Percentiles rank a stretch among this genome's conserved stretches.
Evolutionary conservation across 495 filamentous ascomycete genomes (phyloP).

Genomic region (Neurospora hispaniola): DNA sequence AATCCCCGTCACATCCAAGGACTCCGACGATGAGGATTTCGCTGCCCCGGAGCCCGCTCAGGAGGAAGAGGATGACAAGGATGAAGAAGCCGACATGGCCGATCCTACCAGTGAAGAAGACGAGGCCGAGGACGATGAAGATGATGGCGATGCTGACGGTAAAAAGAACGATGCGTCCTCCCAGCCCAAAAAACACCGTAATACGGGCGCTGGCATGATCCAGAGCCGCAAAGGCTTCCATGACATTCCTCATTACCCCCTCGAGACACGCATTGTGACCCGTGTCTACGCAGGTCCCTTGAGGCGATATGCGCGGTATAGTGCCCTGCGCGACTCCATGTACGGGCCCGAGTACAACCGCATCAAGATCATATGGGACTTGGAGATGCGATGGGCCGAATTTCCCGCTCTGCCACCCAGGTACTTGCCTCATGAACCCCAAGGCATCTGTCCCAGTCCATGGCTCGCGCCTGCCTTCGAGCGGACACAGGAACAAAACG

Average conservation of each 20-base stretch:
- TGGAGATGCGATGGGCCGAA: conserved; percentile 29
- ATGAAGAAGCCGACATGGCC: conserved; percentile 12
- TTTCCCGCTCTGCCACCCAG: conserved; percentile 30
- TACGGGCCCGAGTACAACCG: conserved; percentile 30
- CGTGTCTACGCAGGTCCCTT: conserved; percentile 36
- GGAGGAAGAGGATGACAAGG: conserved; percentile 8
- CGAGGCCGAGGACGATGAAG: conserved; percentile 10
- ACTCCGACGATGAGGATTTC: conserved; percentile 16
- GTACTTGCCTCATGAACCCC: conserved; percentile 11
- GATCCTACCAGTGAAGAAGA: conserved; percentile 3
- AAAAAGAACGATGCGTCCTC: conserved; percentile 8
- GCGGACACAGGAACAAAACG: conserved; percentile 15
- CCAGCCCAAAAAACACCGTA: conserved; percentile 11
- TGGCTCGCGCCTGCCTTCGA: conserved; percentile 30
- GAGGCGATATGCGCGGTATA: conserved; percentile 33
- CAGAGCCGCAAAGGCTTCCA: conserved; percentile 18
- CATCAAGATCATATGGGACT: conserved; percentile 28
- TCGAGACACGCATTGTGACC: conserved; percentile 34
- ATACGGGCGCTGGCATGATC: conserved; percentile 16
- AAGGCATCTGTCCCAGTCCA: conserved; percentile 25
- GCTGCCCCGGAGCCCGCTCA: conserved; percentile 3
- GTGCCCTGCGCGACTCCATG: conserved; percentile 31
- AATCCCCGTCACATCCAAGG: conserved; percentile 3
- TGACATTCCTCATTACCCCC: conserved; percentile 33
- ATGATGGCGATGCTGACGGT: conserved; percentile 4